A percentile compares a stretch with the other conserved stretches of the same genome.
phyloP scores from a whole-genome alignment of 1,284 basidiomycete species.

The Leccinum fallax region DNA sequence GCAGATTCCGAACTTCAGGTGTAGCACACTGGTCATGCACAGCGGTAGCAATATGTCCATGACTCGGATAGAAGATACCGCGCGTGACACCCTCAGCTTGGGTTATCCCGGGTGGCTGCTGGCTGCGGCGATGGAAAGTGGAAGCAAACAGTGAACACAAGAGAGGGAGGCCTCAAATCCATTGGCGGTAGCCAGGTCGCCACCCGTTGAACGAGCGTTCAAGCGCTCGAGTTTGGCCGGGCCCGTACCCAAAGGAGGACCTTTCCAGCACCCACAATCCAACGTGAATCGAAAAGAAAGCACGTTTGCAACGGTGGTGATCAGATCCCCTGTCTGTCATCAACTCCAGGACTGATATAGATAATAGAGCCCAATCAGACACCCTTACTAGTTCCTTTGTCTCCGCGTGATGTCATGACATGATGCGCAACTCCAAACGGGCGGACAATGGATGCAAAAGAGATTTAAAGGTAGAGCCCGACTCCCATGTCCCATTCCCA shows the following conservation, averaged over 20 bases:
- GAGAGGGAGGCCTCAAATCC: background rate
- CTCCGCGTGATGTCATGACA: background rate
- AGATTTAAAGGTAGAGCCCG: background rate
- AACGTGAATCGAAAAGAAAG: background rate
- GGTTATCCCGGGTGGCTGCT: background rate
- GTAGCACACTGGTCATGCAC: background rate
- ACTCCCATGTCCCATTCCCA: background rate
- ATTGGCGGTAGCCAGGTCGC: background rate
- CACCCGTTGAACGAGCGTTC: background rate
- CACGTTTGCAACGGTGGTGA: background rate
- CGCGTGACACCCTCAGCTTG: background rate
- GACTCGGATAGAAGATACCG: background rate
- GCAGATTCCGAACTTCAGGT: background rate
- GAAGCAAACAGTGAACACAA: background rate
- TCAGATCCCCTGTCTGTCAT: background rate
- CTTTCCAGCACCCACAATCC: background rate
- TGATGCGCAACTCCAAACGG: background rate
- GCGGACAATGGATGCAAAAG: background rate
- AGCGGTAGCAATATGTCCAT: background rate
- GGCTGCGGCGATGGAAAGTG: background rate
- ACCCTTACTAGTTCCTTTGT: background rate
- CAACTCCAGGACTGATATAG: background rate
- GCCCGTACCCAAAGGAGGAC: background rate
- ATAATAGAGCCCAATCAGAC: background rate
- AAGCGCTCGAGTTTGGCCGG: background rate